These are phyloP conservation scores for Apiospora pterosperma DNA, from an alignment of 2,329 filamentous ascomycete genomes.

Conservation along the genomic window DNA sequence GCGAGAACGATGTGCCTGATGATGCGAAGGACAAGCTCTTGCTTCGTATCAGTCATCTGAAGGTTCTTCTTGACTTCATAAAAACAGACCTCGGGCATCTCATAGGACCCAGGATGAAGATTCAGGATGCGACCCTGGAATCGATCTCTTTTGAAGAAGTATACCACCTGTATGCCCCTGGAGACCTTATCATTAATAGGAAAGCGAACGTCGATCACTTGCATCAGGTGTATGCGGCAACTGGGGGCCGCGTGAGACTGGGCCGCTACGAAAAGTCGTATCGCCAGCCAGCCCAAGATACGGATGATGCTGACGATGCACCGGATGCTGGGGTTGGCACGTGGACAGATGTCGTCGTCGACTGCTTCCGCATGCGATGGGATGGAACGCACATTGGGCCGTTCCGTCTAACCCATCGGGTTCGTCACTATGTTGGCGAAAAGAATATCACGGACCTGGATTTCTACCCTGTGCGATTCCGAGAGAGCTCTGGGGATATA, in stretches of 20 bases:
- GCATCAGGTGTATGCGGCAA: not conserved
- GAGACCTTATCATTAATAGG: not conserved
- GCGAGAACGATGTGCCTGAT: too few species aligned
- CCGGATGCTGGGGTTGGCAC: not conserved
- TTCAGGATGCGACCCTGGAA: not conserved
- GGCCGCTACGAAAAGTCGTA: rapidly evolving
- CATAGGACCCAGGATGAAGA: not conserved
- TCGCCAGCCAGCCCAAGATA: not conserved
- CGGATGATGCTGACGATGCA: not conserved
- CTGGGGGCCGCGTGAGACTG: not conserved
- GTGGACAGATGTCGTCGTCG: not conserved
- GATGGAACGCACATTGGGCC: not conserved
- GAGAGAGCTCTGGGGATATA: not conserved
- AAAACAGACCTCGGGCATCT: not conserved
- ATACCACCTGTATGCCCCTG: not conserved
- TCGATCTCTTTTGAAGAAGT: not conserved
- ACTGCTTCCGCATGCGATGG: not conserved
- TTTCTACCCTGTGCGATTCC: not conserved
- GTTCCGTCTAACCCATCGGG: not conserved
- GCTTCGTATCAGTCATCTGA: not conserved
- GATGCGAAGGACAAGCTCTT: not conserved
- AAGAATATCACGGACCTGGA: not conserved
- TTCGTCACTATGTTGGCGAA: not conserved
- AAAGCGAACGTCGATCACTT: not conserved
- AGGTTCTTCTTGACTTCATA: not conserved